phyloP scores from a whole-genome alignment of 2,329 filamentous ascomycete genomes.

The Hortaea werneckii region DNA sequence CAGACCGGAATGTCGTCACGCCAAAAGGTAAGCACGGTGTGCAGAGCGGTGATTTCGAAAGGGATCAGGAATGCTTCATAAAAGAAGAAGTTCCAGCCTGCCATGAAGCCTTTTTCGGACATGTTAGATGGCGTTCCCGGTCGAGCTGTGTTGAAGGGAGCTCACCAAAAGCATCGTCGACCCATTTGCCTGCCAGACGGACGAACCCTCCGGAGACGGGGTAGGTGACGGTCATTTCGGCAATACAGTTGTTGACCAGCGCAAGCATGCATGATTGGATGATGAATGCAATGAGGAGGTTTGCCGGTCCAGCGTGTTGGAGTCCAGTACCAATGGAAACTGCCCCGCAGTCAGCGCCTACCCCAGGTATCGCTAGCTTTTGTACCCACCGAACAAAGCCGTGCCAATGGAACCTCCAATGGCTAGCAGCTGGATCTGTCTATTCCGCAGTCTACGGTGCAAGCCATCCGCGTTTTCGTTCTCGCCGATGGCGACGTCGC shows the following conservation, averaged over 20 bases:
- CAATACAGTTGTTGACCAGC: constrained; percentile 54
- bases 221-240: constrained; percentile 55
- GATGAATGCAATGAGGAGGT: constrained; percentile 49
- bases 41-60: constrained; percentile 42
- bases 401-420: constrained; percentile 27
- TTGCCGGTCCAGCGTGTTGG: constrained; percentile 40
- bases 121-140: no score
- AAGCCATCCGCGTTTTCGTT: constrained; percentile 11
- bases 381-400: constrained; percentile 18
- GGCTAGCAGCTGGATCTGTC: constrained; percentile 28
- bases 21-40: constrained; percentile 33
- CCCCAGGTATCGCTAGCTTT: no score
- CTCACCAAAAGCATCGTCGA: constrained; percentile 51
- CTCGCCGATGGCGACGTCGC: background rate
- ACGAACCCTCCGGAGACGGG: constrained; percentile 55
- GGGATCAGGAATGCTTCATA: constrained; percentile 44
- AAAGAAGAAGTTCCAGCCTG: constrained; percentile 40
- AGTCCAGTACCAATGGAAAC: constrained; percentile 46
- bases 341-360: no score
- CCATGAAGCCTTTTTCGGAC: background rate
- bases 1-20: constrained; percentile 34
- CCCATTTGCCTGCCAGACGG: constrained; percentile 54
- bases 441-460: constrained; percentile 23
- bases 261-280: constrained; percentile 47
- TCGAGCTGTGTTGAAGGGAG: background rate